Base-by-base conservation (phyloP, 1,284 basidiomycete genomes). In the Entoloma clypeatum region DNA sequence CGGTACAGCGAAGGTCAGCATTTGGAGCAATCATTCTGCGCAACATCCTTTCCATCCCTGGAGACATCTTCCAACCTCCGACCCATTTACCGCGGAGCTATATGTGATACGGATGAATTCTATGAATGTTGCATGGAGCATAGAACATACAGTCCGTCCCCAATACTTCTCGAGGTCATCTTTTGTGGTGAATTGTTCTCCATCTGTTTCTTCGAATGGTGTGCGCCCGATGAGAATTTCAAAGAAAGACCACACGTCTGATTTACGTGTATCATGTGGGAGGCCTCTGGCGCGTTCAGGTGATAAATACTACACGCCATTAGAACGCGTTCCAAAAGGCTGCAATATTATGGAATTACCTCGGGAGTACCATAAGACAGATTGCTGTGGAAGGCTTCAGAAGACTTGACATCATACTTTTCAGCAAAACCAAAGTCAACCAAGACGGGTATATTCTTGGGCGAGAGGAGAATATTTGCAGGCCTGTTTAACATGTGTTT, bases 401-500 rank as follows among this genome's bases (percentile, higher is more conserved):
- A 57, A 1, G 77, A 73, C 3, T 64, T 59, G 30, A 72, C 52
- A 47, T 86, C 77, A 52, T 89, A 92, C 48, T 78, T 79, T 57
- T 92, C 86, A 1, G 92, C 90, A 55, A 96, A 96, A 1, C 92
- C 92, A 57, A 93, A 95, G 61, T 94, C 92, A 21, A 94, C 86
- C 4, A 94, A 74, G 2, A 93, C 85, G 0, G 92, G 91, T 0
- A 86, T 65, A 49, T 81, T 80, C 52, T 79, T 72, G 44, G 69
- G 64, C 2, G 85, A 86, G 30, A 95, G 69, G 3, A 95, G 72
- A 47, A 95, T 88, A 57, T 95, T 95, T 9, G 91, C 88, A 3
- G 91, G 92, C 54, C 86, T 89, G 43, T 4, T 24, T 23, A 28
- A 30, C 18, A 41, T 26, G 35, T 4, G 44, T 43, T 21, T 14